A percentile compares a stretch with the other conserved stretches of the same genome.
phyloP scores from a whole-genome alignment of 2,329 filamentous ascomycete species.

The Paraphoma sp. region DNA sequence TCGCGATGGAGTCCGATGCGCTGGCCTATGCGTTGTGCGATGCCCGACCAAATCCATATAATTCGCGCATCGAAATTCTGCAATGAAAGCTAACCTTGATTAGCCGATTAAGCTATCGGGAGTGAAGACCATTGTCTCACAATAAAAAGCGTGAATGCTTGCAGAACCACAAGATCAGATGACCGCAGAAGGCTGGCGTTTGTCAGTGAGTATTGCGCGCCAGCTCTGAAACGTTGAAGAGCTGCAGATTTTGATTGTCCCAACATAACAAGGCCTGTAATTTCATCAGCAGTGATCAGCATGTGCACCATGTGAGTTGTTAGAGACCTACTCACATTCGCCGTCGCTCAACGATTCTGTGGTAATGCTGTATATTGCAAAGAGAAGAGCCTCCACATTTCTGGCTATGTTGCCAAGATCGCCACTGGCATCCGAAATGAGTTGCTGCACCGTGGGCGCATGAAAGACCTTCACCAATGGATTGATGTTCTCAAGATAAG shows the following conservation, averaged over 20 bases:
- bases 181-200: slow-evolving; percentile 72
- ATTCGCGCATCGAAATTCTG: slow-evolving; percentile 59
- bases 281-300: too few species aligned
- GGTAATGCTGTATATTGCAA: slow-evolving; percentile 39
- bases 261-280: not conserved
- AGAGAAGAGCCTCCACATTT: slow-evolving; percentile 61
- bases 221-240: slow-evolving; percentile 62
- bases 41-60: slow-evolving; percentile 69
- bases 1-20: slow-evolving; percentile 69
- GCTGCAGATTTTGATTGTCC: slow-evolving; percentile 56
- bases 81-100: slow-evolving; percentile 47
- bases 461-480: slow-evolving; percentile 76
- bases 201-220: slow-evolving; percentile 68
- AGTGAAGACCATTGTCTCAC: slow-evolving; percentile 49
- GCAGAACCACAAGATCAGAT: slow-evolving; percentile 69
- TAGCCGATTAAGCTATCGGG: not conserved
- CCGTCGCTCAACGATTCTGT: slow-evolving; percentile 61
- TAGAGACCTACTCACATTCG: slow-evolving; percentile 61
- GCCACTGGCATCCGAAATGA: slow-evolving; percentile 68
- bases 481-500: slow-evolving; percentile 76
- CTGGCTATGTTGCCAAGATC: slow-evolving; percentile 63
- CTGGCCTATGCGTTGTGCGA: slow-evolving; percentile 66
- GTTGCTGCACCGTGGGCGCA: slow-evolving; percentile 70
- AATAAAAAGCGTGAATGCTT: slow-evolving; percentile 72
- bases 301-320: slow-evolving; percentile 37